phyloP scores from a whole-genome alignment of 148 eudicot genomes.

The Fagopyrum esculentum region DNA sequence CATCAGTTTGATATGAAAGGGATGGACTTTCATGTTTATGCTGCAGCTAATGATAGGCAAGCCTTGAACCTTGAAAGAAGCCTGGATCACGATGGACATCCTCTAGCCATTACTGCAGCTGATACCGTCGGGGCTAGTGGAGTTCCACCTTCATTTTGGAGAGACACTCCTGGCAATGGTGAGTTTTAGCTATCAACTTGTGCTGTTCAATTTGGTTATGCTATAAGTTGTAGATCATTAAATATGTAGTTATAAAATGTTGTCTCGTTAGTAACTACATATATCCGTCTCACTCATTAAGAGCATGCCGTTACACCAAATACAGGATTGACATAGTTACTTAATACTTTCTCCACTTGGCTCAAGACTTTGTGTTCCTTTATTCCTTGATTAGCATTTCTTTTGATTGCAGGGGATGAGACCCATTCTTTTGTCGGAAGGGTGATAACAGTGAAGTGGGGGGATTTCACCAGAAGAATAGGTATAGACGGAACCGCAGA shows the following conservation, averaged over 20 bases:
- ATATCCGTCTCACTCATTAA: no score
- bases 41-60: constrained; percentile 54
- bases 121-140: constrained; percentile 59
- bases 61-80: constrained; percentile 57
- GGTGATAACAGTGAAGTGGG: constrained; percentile 71
- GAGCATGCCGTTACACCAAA: no score
- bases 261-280: neutral
- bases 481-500: constrained; percentile 75
- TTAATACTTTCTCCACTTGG: neutral
- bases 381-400: neutral
- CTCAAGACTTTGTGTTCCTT: neutral
- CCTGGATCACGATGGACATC: constrained; percentile 79
- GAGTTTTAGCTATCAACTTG: constrained; percentile 14
- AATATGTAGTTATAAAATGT: neutral
- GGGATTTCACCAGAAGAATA: constrained; percentile 58
- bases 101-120: constrained; percentile 72
- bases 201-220: neutral
- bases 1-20: neutral
- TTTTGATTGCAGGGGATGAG: constrained; percentile 41
- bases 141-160: constrained; percentile 72
- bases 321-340: no score
- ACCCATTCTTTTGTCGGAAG: constrained; percentile 52
- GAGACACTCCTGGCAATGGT: constrained; percentile 73
- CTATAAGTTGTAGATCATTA: neutral
- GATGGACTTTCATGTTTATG: constrained; percentile 4